Base-by-base conservation (phyloP, 768 basidiomycete species). In the Trametopsis cervina region DNA sequence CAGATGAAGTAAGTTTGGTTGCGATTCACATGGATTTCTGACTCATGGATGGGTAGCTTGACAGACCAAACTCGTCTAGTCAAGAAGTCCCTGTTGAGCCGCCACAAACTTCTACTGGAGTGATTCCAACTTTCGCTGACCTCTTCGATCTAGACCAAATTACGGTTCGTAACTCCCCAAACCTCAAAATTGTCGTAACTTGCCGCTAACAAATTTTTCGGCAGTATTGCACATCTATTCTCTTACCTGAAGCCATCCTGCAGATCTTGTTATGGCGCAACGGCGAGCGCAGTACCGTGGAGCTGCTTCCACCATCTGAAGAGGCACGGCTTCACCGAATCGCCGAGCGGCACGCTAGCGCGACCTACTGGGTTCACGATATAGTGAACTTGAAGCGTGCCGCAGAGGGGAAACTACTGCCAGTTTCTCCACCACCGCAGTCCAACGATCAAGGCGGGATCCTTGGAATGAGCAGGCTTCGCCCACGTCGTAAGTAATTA, bases 241-340 rank as follows among this genome's bases (percentile, higher is more conserved):
- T 90, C 10, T 70, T 88, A 4, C 83, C 80, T 2, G 87, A 88
- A 61, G 73, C 82, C 2, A 69, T 85, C 35, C 68, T 81, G 37
- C 88, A 90, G 57, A 69, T 90, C 7, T 68, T 86, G n/a, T 65
- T 88, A 12, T 89, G 85, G 83, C 77, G 84, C 10, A 66, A 67
- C 13, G 85, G 82, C 1, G 63, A 73, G 27, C 83, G 88, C 22
- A 71, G 62, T 1, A 72, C 74, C 0, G 36, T 69, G 4, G 66
- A 68, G 3, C 64, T 86, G 9, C 71, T 84, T 10, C 63, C 76
- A 2, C 57, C 60, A 0, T 68, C 69, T 27, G 79, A 84, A 43
- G 88, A 90, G 63, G 61, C 66, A 51, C 63, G 61, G 42, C 58
- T 90, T 18, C 78, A 79, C 55, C 63, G 66, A 17, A 54, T 74